phyloP scores from a whole-genome alignment of 139 green algal genomes.

The Chlamydomonas schloesseri region DNA sequence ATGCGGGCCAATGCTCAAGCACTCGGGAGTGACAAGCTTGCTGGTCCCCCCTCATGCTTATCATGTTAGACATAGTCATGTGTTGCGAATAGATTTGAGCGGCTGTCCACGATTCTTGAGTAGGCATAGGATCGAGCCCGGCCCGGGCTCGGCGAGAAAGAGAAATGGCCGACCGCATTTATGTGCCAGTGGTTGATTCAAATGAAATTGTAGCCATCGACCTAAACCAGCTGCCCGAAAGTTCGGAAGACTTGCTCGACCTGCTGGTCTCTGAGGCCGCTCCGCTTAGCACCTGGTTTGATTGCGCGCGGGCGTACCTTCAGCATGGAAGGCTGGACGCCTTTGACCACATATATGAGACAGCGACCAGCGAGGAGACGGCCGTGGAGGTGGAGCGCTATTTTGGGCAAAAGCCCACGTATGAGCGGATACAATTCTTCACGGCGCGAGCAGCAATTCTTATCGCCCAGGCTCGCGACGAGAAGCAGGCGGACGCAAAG shows the following conservation, averaged over 20 bases:
- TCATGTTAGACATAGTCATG: too few species aligned
- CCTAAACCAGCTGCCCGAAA: constrained; percentile 63
- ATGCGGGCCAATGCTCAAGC: too few species aligned
- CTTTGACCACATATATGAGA: constrained; percentile 53
- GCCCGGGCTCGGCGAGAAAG: too few species aligned
- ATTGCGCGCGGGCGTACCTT: constrained; percentile 79
- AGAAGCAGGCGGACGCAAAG: constrained; percentile 51
- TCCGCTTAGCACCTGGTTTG: constrained; percentile 79
- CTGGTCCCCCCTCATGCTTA: too few species aligned
- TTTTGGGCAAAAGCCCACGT: constrained; percentile 57
- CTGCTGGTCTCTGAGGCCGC: constrained; percentile 77
- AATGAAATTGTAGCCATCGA: constrained; percentile 72
- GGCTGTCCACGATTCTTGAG: too few species aligned
- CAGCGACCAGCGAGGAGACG: constrained; percentile 45
- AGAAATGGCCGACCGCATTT: constrained; percentile 46
- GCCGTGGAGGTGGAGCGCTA: constrained; percentile 53
- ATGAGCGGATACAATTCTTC: constrained; percentile 81
- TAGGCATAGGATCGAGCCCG: too few species aligned
- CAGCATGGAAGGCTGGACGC: constrained; percentile 52
- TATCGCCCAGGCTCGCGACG: constrained; percentile 53
- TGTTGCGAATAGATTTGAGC: too few species aligned
- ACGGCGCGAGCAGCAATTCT: constrained; percentile 78
- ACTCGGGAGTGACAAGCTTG: too few species aligned
- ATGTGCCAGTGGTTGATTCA: constrained; percentile 63
- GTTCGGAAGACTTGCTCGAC: constrained; percentile 77